Base-by-base conservation (phyloP, 2,329 filamentous ascomycete species). In the Setomelanomma holmii region DNA sequence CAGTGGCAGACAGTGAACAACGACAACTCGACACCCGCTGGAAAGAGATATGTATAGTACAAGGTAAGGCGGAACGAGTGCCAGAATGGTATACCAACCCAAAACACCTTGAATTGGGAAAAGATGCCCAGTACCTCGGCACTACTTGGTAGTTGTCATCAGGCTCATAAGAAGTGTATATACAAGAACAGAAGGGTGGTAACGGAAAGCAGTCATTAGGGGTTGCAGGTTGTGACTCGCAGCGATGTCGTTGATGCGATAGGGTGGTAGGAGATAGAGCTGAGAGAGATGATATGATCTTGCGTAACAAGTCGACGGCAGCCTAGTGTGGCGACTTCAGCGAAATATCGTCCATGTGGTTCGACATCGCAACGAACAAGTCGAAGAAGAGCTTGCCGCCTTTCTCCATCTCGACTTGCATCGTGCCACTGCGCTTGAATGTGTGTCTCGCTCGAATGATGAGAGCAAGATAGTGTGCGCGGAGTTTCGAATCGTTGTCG, bases 361-460 rank as follows among this genome's bases (percentile, higher is more conserved):
- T 96, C 77, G 90, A 92, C 77, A 96, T 86, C 16, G 93, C 91
- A 44, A 96, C 93, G 73, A 96, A 97, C 39, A 96, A 81, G 71
- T 96, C 93, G 72, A 96, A 97, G 79, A 96, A 96, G 53, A 96
- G 81, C 68, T 89, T 89, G 47, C 91, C 91, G 22, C 93, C 93
- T 56, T 86, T 85, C 74, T 89, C 89, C 92, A 97, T 96, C 79
- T 96, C 92, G 63, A 90, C 85, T 77, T 96, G 93, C 92, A 96
- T 96, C 3, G 92, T 96, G 48, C 92, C 91, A 75, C 91, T 96
- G 49, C 91, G 84, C 82, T 96, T 96, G 78, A 97, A 96, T 2
- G 91, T 96, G 69, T 85, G 84, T 61, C 93, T 86, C 65, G 89
- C 91, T 60, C 92, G 87, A 71, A 96, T 96, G 76, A 96, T 96